Evolutionary conservation across 371 early-diverging fungal genomes (phyloP), one percentile per base, ranked within the genome.

Genomic region (Thermomucor indicae-seudaticae): DNA sequence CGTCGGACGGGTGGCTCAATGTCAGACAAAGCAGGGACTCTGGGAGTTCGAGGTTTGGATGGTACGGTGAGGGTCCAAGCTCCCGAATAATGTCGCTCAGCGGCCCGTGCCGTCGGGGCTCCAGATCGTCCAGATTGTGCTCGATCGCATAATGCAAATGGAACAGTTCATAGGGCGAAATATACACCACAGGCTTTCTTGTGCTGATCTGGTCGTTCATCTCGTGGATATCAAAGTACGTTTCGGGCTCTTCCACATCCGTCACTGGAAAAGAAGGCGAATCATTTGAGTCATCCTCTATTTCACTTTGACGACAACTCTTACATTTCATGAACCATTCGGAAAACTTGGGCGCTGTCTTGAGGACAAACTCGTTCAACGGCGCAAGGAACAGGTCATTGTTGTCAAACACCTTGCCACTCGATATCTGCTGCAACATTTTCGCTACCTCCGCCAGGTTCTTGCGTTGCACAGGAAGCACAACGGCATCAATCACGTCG

Each of bases 371-470:
- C 37, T 86, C 84, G 58, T 91, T 90, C 35, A 91, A 58, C 28
- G 90, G 89, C 43, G 84, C 83, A 53, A 90, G 58, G 47, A 84
- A 89, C 50, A 86, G 77, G 53, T 89, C 80, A 53, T 83, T 79
- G 47, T 79, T 86, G 5, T 70, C 63, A 62, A 88, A 84, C 43
- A 82, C 61, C 53, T 84, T 85, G 50, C 89, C 91, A 35, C 88
- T 89, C 6, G 92, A 88, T 35, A 97, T 89, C 57, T 92, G 88
- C 55, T 94, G 90, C 6, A 99, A 79, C 81, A 91, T 89, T 70
- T 95, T 96, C 39, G 92, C 86, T 51, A 80, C 77, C 54, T 96
- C 96, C 0, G 94, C 95, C 51, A 97, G 74, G 66, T 97, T 97
- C 69, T 93, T 95, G 55, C 97, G 86, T 69, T 97, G 95, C 47